Evolutionary conservation across 2,329 filamentous ascomycete species (phyloP).

Genomic region (Colletotrichum higginsianum): DNA sequence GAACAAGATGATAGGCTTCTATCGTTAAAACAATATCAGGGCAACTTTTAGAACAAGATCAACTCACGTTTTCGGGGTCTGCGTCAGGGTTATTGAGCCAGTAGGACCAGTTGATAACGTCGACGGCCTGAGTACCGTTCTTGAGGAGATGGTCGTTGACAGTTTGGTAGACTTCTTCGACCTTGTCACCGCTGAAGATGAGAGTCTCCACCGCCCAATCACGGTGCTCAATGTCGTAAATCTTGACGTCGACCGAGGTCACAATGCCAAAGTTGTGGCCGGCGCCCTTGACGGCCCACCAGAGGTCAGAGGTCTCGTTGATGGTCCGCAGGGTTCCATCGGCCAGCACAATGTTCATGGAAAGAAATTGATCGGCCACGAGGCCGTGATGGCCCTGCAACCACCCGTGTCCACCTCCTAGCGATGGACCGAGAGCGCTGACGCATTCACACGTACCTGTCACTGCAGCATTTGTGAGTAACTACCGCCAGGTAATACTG

Average conservation of each 20-base stretch:
- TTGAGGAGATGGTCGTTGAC: constrained; percentile 62
- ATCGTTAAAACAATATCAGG: background rate
- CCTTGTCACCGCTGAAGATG: constrained; percentile 63
- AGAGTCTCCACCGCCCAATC: constrained; percentile 62
- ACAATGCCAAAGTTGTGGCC: constrained; percentile 74
- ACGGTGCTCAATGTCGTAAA: constrained; percentile 60
- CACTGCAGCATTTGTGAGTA: constrained; percentile 48
- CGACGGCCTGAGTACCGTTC: constrained; percentile 58
- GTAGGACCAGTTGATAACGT: constrained; percentile 66
- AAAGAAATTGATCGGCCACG: constrained; percentile 66
- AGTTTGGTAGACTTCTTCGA: constrained; percentile 62
- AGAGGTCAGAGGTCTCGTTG: constrained; percentile 64
- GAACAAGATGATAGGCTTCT: constrained; percentile 57
- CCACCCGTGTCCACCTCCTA: constrained; percentile 72
- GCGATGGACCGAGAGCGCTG: constrained; percentile 62
- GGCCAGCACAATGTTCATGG: constrained; percentile 66
- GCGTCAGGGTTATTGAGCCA: constrained; percentile 58
- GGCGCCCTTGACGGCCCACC: constrained; percentile 71
- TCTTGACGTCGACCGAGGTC: constrained; percentile 62
- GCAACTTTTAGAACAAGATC: background rate
- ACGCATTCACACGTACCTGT: constrained; percentile 69
- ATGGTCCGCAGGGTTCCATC: constrained; percentile 60
- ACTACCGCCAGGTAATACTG: background rate
- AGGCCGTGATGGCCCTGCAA: constrained; percentile 69
- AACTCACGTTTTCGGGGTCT: constrained; percentile 58